Conservation (phyloP, 108 stramenopile species). For the Nannochloropsis gaditana region DNA sequence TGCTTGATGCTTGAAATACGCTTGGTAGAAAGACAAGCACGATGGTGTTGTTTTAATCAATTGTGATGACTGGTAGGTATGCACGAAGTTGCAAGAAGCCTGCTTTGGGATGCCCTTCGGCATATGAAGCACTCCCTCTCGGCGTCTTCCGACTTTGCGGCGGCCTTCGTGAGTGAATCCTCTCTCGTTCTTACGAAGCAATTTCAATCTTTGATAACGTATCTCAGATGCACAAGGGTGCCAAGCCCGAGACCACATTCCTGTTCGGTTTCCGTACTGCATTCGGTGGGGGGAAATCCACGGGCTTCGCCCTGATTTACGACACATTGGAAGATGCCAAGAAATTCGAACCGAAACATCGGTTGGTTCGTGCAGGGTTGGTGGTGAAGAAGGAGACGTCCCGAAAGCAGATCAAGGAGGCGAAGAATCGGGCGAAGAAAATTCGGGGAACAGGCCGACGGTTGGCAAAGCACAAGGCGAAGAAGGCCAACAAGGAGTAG, state of each 20-base stretch:
- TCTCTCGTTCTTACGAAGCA: not conserved
- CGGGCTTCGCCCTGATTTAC: conserved; percentile 96
- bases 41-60: conserved; percentile 31
- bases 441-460: conserved; percentile 92
- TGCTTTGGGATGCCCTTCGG: not conserved
- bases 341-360: conserved; percentile 95
- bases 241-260: conserved; percentile 70
- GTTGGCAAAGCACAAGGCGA: conserved; percentile 98
- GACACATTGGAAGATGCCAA: conserved; percentile 84
- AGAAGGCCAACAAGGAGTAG: conserved; percentile 75
- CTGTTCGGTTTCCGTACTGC: conserved; percentile 92
- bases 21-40: conserved; percentile 24
- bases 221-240: conserved; percentile 77
- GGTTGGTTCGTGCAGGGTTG: conserved; percentile 78
- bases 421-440: conserved; percentile 98
- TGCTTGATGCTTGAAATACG: not conserved
- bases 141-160: conserved; percentile 40
- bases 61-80: conserved; percentile 35
- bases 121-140: conserved; percentile 17
- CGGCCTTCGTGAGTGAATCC: not conserved
- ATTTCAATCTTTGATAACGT: too few relatives aligned
- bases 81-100: conserved; percentile 25
- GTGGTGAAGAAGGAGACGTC: conserved; percentile 76
- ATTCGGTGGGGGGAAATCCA: conserved; percentile 95
- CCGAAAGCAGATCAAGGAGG: conserved; percentile 97